Evolutionary conservation across 805 yeast species (phyloP), one percentile per base, ranked within the genome.

Genomic region (Nakazawaea pomicola): DNA sequence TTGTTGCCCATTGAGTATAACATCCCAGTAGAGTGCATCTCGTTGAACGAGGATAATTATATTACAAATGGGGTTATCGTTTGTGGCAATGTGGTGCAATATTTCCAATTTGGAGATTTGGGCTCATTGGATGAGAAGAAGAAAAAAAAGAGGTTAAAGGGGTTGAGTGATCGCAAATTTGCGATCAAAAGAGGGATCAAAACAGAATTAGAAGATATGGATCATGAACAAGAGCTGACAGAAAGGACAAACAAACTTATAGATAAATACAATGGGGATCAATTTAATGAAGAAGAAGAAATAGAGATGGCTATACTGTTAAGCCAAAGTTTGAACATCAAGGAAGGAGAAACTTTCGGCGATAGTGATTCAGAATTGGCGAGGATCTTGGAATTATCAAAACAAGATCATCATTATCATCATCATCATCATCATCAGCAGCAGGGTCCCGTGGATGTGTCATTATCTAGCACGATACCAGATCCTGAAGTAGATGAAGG

Each of bases 231-330:
- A 38, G 58, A 58, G 42, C 45, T 50, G 17, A 44, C 49, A 24
- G 45, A 47, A 11, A 49, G 59, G 43, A 46, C 53, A 6, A 52
- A 57, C 6, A 45, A 46, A 9, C 52, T 69, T 38, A 48, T 70
- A 20, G 65, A 65, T 27, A 72, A 67, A 53, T 75, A 64, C 50
- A 75, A 75, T 49, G 81, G 80, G 2, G 52, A 53, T 14, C 53
- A 53, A 3, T 50, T 52, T 12, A 70, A 65, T 38, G 67, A 67
- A 5, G 62, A 59, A 27, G 74, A 68, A 21, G 69, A 66, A 42
- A 47, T 66, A 20, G 57, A 62, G 19, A 51, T 68, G 49, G 75
- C 74, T 1, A 40, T 71, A 33, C 75, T 76, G 4, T 44, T 72
- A 47, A 62, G 65, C 45, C 57, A 52, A 28, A 61, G 64, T 20